Conservation (phyloP, 1,284 basidiomycete species). For the Heterobasidion annosum region DNA sequence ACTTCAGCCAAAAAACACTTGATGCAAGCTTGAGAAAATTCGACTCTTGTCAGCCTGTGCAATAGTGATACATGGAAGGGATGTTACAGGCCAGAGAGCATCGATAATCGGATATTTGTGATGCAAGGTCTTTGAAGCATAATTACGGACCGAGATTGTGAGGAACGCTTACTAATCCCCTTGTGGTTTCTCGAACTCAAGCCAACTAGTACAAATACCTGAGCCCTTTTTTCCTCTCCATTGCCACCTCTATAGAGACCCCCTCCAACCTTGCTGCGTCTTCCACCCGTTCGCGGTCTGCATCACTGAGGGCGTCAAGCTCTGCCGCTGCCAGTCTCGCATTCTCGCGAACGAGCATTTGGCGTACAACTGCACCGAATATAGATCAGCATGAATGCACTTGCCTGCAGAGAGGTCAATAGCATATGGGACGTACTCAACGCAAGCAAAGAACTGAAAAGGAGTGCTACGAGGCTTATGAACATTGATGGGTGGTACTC, state of each 20-base stretch:
- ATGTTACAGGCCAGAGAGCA: no score
- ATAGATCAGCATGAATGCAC: background rate
- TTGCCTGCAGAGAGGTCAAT: background rate
- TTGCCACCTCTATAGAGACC: conserved; percentile 26
- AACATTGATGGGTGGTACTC: conserved; percentile 29
- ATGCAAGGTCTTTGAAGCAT: no score
- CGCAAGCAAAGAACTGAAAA: conserved; percentile 18
- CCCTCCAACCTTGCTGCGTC: conserved; percentile 28
- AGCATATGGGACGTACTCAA: conserved; percentile 16
- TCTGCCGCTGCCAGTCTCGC: conserved; percentile 25
- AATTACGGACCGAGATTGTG: no score
- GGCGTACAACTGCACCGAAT: conserved; percentile 21
- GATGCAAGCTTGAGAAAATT: no score
- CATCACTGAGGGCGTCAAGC: conserved; percentile 19
- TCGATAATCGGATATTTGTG: no score
- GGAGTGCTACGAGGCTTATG: conserved; percentile 23
- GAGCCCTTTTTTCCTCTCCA: conserved; percentile 29
- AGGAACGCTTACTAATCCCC: no score
- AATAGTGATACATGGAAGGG: no score
- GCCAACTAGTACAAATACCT: conserved; percentile 26
- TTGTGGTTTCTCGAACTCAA: no score
- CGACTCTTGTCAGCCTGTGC: no score
- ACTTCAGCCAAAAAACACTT: no score
- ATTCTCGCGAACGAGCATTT: conserved; percentile 25
- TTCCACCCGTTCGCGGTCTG: conserved; percentile 23